phyloP scores from a whole-genome alignment of 345 rosid species.

The Trapa incisa region DNA sequence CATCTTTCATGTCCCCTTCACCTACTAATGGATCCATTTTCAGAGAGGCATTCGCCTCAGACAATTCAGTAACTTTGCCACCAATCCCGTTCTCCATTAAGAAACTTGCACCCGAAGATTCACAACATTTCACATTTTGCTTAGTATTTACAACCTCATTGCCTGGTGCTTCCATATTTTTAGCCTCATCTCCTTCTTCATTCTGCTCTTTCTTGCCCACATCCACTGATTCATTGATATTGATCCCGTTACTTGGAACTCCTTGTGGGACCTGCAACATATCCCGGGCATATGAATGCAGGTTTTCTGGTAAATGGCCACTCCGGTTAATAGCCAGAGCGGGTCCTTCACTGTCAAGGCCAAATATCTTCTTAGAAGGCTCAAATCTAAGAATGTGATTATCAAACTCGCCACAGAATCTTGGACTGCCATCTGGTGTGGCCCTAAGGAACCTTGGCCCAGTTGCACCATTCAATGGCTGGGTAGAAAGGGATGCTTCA shows the following conservation, averaged over 20 bases:
- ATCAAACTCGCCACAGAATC: slow-evolving; percentile 18
- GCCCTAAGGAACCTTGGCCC: slow-evolving; percentile 34
- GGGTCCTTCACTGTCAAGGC: not conserved
- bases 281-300: not conserved
- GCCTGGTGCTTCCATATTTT: slow-evolving; percentile 11
- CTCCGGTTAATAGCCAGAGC: slow-evolving; percentile 27
- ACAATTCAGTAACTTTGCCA: slow-evolving; percentile 11
- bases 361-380: not conserved
- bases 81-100: slow-evolving; percentile 12
- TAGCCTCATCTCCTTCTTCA: slow-evolving; percentile 3
- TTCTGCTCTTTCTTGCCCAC: not conserved
- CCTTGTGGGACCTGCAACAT: not conserved
- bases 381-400: not conserved
- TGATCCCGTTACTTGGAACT: slow-evolving; percentile 1
- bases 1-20: slow-evolving; percentile 57
- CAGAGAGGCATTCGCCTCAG: slow-evolving; percentile 52
- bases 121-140: slow-evolving; percentile 12
- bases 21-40: slow-evolving; percentile 72
- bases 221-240: not conserved
- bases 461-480: slow-evolving; percentile 39
- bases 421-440: slow-evolving; percentile 37
- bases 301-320: slow-evolving; percentile 13
- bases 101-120: slow-evolving; percentile 14
- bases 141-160: slow-evolving; percentile 11
- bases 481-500: slow-evolving; percentile 33